A percentile compares a stretch with the other conserved stretches of the same genome.
These are phyloP conservation scores for Hirschioporus abietinus DNA, from an alignment of 768 basidiomycete species.

Conservation along the genomic window DNA sequence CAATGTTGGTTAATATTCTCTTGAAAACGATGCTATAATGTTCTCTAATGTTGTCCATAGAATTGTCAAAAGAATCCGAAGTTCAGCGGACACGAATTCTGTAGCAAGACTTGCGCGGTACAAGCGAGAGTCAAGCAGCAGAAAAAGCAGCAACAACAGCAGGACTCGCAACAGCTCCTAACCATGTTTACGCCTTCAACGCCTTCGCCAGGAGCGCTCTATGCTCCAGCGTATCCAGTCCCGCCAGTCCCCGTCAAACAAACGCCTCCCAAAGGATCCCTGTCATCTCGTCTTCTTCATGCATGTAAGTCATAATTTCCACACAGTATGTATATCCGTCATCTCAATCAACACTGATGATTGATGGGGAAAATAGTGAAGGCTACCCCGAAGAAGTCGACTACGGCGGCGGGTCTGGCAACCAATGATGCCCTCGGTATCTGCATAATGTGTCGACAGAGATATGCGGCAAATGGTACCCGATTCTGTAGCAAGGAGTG, in stretches of 20 bases:
- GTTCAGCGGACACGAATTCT: slow-evolving; percentile 39
- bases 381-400: not conserved
- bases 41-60: slow-evolving; percentile 21
- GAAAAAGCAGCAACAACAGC: not conserved
- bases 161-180: not conserved
- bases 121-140: not conserved
- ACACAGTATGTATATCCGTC: too few species aligned
- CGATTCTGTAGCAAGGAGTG: not conserved
- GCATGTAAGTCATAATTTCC: not conserved
- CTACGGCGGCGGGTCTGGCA: not conserved
- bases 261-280: not conserved
- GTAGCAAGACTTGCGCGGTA: slow-evolving; percentile 50
- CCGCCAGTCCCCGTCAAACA: not conserved
- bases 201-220: not conserved
- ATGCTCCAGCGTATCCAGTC: not conserved
- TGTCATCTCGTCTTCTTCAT: not conserved
- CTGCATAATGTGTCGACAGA: not conserved
- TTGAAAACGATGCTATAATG: not conserved
- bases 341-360: not conserved
- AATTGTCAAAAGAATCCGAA: slow-evolving; percentile 48
- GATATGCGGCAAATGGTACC: not conserved
- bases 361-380: not conserved
- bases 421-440: not conserved
- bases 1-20: not conserved
- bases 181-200: not conserved